Evolutionary conservation across 2,329 filamentous ascomycete species (phyloP), one percentile per base, ranked within the genome.

Genomic region (Monosporascus ibericus): DNA sequence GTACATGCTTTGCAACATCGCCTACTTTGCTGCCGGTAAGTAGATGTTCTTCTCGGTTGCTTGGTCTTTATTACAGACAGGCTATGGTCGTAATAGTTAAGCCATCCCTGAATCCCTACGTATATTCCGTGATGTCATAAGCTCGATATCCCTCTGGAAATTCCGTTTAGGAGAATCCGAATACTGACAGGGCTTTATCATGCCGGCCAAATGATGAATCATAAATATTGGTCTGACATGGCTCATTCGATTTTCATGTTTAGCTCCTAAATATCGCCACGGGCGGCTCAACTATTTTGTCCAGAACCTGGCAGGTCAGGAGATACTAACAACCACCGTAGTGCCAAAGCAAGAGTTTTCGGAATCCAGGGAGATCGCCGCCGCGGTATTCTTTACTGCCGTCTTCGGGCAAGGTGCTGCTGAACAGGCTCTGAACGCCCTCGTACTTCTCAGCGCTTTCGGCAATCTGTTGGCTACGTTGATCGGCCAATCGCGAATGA

Each of bases 1-100:
- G 0, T 85, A 84, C 63, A 72, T 82, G 11, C 63, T 85, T 1
- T 79, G 75, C 49, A 85, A 85, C 50, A 69, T 85, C 27, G 82
- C 81, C 0, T 85, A 82, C 62, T 82, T 85, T 56, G 69, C 80
- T 1, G 80, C 78, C 5, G 76, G 70, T 71, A 36, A 55, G 53
- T 54, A 5, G 3, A 34, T 30, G 3, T 30, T 30, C 27, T 30
- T 37, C 20, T 37, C 37, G 18, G 38, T 22, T 8, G 39, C 24
- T 18, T 42, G 30, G 6, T 18, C 22, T 24, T 5, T 34, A 5
- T 5, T 14, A 34, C 11, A 34, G 30, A 11, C 11, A 34, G 30
- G 30, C 5, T 34, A 0, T 34, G 30, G 30, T 11, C 30, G 5
- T 34, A 14, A 14, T 34, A 30, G 30, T 14, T 34, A 14, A 34